These are phyloP conservation scores for Paramecium biaurelia DNA, from an alignment of 73 alveolate genomes.

Conservation along the genomic window DNA sequence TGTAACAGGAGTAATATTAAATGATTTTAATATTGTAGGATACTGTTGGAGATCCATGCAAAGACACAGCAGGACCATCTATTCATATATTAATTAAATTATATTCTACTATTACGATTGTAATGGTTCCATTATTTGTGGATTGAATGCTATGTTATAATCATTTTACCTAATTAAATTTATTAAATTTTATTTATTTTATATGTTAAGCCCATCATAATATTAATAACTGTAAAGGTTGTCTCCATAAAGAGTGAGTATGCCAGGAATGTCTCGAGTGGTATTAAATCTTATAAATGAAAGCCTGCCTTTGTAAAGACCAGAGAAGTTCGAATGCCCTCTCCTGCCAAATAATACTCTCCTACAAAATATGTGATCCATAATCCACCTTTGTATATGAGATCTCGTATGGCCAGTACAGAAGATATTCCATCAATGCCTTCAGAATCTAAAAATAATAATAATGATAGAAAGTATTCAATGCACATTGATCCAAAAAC, in stretches of 20 bases:
- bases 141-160: conserved; percentile 33
- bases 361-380: conserved; percentile 35
- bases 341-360: neutral
- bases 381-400: neutral
- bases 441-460: neutral
- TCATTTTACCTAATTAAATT: neutral
- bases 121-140: conserved; percentile 84
- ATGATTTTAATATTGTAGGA: conserved; percentile 39
- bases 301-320: conserved; percentile 31
- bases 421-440: neutral
- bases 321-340: conserved; percentile 10
- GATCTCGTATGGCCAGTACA: neutral
- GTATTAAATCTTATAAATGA: neutral
- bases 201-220: conserved; percentile 31
- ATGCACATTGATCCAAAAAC: neutral
- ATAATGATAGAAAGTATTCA: neutral
- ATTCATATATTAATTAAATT: conserved; percentile 83
- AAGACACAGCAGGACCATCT: conserved; percentile 93
- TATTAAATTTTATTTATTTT: neutral
- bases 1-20: conserved; percentile 75
- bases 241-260: conserved; percentile 40
- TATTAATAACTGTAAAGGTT: neutral
- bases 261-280: conserved; percentile 31
- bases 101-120: conserved; percentile 87
- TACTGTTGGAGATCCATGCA: conserved; percentile 96